Conservation (phyloP, 805 yeast species). For the Metschnikowia baotianmanensis region DNA sequence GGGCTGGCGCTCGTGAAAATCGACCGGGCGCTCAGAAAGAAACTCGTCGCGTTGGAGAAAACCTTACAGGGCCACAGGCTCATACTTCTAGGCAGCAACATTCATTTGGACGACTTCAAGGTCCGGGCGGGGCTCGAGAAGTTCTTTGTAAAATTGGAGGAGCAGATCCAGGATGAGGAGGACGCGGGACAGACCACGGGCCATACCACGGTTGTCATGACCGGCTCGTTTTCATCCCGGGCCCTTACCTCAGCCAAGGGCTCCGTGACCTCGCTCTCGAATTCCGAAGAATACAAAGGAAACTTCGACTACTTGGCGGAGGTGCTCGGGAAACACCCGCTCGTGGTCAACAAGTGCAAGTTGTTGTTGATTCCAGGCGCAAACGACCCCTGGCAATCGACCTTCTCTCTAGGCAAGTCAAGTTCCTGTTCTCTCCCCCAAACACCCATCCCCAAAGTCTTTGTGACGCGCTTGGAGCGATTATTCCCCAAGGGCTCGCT, state of each 20-base stretch:
- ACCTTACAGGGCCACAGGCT: conserved; percentile 56
- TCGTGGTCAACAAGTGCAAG: conserved; percentile 49
- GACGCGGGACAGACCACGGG: conserved; percentile 41
- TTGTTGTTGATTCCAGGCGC: conserved; percentile 82
- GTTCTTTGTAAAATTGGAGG: conserved; percentile 53
- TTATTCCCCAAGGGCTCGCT: conserved; percentile 27
- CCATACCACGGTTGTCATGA: conserved; percentile 65
- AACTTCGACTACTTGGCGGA: conserved; percentile 74
- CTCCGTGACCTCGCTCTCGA: conserved; percentile 45
- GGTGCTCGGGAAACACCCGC: conserved; percentile 57
- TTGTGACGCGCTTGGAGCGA: conserved; percentile 65
- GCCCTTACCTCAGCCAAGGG: conserved; percentile 63
- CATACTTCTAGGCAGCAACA: conserved; percentile 71
- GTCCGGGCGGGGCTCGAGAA: conserved; percentile 64
- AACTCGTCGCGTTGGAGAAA: conserved; percentile 56
- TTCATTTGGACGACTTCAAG: conserved; percentile 59
- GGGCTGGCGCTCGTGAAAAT: conserved; percentile 44
- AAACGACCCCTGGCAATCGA: conserved; percentile 90
- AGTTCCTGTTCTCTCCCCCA: conserved; percentile 53
- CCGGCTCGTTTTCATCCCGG: conserved; percentile 73
- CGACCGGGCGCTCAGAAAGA: conserved; percentile 55
- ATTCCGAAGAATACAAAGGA: conserved; percentile 56
- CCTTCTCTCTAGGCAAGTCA: conserved; percentile 56
- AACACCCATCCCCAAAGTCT: conserved; percentile 63
- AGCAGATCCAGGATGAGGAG: conserved; percentile 23